phyloP scores from a whole-genome alignment of 495 filamentous ascomycete genomes.

The Talaromyces liani region DNA sequence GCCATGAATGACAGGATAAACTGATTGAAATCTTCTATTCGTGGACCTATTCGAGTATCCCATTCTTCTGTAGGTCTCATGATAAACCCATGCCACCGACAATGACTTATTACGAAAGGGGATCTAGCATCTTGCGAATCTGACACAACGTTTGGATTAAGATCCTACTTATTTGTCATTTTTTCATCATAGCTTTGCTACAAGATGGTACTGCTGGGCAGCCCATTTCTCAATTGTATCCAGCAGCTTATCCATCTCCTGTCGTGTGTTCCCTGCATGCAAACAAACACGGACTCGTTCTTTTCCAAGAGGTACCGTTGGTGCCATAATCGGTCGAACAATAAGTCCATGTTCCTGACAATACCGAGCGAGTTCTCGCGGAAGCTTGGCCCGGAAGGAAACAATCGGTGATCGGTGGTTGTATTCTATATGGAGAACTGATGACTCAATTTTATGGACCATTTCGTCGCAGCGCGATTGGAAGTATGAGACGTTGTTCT shows the following conservation, averaged over 20 bases:
- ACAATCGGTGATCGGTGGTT: conserved; percentile 13
- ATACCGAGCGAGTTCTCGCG: conserved; percentile 13
- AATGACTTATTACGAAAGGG: not conserved
- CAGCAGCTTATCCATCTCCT: conserved; percentile 19
- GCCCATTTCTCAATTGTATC: conserved; percentile 21
- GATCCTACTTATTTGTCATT: not conserved
- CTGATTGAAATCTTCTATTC: not conserved
- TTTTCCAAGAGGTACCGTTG: conserved; percentile 21
- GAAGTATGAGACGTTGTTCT: conserved; percentile 7
- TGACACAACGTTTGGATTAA: not conserved
- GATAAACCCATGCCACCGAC: not conserved
- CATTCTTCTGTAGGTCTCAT: not conserved
- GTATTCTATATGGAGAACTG: conserved; percentile 13
- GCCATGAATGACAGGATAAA: not conserved
- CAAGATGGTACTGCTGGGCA: conserved; percentile 6
- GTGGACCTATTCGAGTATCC: not conserved
- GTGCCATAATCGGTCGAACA: conserved; percentile 22
- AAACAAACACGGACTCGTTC: conserved; percentile 23
- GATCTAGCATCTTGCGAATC: not conserved
- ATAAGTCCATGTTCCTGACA: conserved; percentile 19
- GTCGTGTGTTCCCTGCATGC: conserved; percentile 23
- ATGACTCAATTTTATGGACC: conserved; percentile 12
- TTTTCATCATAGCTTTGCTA: not conserved
- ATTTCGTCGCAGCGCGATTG: conserved; percentile 18
- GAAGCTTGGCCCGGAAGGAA: conserved; percentile 15